Evolutionary conservation across 2,329 filamentous ascomycete genomes (phyloP), one percentile per base, ranked within the genome.

Genomic region (Aspergillus unguis): DNA sequence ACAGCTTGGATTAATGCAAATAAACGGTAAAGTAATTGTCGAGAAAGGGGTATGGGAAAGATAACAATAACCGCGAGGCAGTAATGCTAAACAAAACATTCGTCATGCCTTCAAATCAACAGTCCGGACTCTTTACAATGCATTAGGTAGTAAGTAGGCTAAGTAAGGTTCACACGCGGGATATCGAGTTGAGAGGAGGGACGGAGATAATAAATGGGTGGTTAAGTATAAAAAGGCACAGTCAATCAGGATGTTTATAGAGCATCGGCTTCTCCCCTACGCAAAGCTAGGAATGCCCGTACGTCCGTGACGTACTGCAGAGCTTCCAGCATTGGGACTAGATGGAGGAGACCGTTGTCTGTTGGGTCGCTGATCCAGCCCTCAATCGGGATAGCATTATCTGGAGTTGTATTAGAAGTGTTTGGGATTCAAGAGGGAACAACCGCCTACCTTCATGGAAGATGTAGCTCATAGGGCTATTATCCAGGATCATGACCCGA

Each of bases 281-380:
- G 84, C 62, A 99, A 78, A 52, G 91, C 92, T 66, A 99, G 79
- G 58, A 97, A 78, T 44, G 94, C 92, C 64, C 94, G 83, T 54
- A 99, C 92, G 73, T 99, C 94, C 48, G 92, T 95, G 61, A 94
- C 92, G 74, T 97, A 96, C 76, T 97, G 94, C 66, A 99, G 76
- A 17, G 90, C 94, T 75, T 99, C 94, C 41, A 99, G 80, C 64
- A 97, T 79, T 31, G 94, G 94, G 53, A 99, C 85, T 55, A 99
- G 80, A 72, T 97, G 90, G 71, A 97, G 81, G 60, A 99, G 79
- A 68, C 96, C 92, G 69, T 92, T 94, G 74, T 99, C 94, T 27
- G 94, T 97, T 25, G 94, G 94, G 75, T 99, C 94, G 71, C 87
- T 96, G 75, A 99, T 97, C 94, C 94, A 99, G 67, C 94, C 94